Percentiles rank a stretch among this genome's conserved stretches.
These are phyloP conservation scores for Verticillium klebahnii DNA, from an alignment of 2,329 filamentous ascomycete species.

Conservation along the genomic window DNA sequence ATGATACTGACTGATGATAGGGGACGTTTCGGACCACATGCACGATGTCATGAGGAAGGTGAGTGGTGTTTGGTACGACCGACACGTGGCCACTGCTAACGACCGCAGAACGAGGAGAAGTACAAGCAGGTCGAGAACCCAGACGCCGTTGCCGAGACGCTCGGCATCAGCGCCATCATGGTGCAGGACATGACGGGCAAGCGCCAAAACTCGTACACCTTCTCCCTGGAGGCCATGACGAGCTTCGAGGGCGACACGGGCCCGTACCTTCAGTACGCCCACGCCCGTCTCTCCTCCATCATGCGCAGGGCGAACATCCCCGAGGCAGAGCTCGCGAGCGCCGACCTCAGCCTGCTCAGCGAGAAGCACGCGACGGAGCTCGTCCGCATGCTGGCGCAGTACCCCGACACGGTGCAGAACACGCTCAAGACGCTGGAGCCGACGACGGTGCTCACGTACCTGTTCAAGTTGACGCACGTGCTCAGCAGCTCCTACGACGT, in stretches of 20 bases:
- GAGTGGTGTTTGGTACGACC: slow-evolving; percentile 20
- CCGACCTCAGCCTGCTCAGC: slow-evolving; percentile 63
- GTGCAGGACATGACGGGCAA: slow-evolving; percentile 98
- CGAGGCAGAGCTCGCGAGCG: slow-evolving; percentile 51
- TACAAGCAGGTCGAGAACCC: slow-evolving; percentile 87
- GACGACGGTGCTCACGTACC: slow-evolving; percentile 50
- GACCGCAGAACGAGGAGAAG: slow-evolving; percentile 69
- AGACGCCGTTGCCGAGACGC: slow-evolving; percentile 72
- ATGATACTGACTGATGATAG: background rate
- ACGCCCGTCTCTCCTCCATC: slow-evolving; percentile 66
- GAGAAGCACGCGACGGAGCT: slow-evolving; percentile 71
- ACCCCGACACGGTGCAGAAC: slow-evolving; percentile 80
- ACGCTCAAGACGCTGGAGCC: slow-evolving; percentile 82
- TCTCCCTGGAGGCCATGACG: slow-evolving; percentile 52
- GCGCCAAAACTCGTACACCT: slow-evolving; percentile 66
- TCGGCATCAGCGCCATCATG: slow-evolving; percentile 95
- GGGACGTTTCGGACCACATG: slow-evolving; percentile 55
- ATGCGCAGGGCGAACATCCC: slow-evolving; percentile 50
- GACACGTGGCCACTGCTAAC: background rate
- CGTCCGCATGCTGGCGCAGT: slow-evolving; percentile 72
- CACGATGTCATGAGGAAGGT: slow-evolving; percentile 80
- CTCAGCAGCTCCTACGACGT: slow-evolving; percentile 79
- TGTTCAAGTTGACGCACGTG: slow-evolving; percentile 83
- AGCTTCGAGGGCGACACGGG: slow-evolving; percentile 74
- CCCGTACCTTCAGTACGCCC: slow-evolving; percentile 79